phyloP scores from a whole-genome alignment of 768 basidiomycete species.

The Dioszegia crocea region DNA sequence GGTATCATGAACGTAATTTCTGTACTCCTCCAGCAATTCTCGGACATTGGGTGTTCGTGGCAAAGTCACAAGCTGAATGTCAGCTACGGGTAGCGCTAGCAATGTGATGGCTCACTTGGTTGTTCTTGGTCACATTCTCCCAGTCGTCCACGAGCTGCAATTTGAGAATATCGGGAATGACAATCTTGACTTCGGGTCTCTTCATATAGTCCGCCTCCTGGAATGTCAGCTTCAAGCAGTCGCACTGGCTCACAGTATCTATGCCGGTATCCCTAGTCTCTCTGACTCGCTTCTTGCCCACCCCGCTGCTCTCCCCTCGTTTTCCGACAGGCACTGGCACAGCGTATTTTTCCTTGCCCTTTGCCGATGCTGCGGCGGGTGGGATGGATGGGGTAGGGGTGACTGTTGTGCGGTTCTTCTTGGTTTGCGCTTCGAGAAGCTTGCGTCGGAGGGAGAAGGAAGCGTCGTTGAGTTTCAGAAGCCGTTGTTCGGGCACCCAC shows the following conservation, averaged over 20 bases:
- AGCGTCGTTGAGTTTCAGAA: constrained; percentile 78
- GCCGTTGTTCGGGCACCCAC: constrained; percentile 77
- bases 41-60: constrained; percentile 75
- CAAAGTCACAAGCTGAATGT: constrained; percentile 70
- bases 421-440: constrained; percentile 55
- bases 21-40: constrained; percentile 72
- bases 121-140: constrained; percentile 94
- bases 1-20: constrained; percentile 53
- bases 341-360: constrained; percentile 36
- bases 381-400: constrained; percentile 12
- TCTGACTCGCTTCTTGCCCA: constrained; percentile 63
- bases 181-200: constrained; percentile 84
- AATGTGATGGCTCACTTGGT: constrained; percentile 59
- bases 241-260: constrained; percentile 36
- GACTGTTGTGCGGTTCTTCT: constrained; percentile 50
- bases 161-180: constrained; percentile 85
- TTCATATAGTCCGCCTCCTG: constrained; percentile 70
- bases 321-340: not conserved
- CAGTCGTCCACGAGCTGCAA: constrained; percentile 90
- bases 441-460: constrained; percentile 74
- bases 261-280: constrained; percentile 24
- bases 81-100: not conserved
- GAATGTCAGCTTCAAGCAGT: not conserved
- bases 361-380: constrained; percentile 7
- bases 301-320: constrained; percentile 37